These are phyloP conservation scores for Annona cherimola DNA, from an alignment of 164 flowering plant species.

Conservation along the genomic window DNA sequence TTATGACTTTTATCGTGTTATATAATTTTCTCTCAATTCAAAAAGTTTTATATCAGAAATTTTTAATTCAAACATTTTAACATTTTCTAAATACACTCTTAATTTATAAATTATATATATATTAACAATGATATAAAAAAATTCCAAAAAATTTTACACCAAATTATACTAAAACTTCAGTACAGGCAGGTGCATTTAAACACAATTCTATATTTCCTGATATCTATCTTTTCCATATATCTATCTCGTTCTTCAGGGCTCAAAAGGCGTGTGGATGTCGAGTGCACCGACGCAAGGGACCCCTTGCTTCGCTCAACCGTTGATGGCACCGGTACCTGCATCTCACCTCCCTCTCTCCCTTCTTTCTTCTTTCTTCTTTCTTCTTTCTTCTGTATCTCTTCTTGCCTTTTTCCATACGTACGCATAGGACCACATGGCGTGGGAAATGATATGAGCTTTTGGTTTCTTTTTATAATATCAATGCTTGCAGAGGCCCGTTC, in stretches of 20 bases:
- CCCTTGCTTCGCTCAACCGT: slow-evolving; percentile 53
- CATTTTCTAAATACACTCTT: no score
- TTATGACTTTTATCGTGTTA: no score
- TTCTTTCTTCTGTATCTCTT: not conserved
- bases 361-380: not conserved
- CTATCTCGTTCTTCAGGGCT: not conserved
- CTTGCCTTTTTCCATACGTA: not conserved
- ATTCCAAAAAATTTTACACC: no score
- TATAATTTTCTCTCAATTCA: no score
- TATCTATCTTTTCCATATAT: not conserved
- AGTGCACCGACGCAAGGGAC: slow-evolving; percentile 47
- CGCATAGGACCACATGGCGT: no score
- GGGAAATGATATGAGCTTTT: not conserved
- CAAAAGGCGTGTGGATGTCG: slow-evolving; percentile 29
- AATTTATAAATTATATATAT: no score
- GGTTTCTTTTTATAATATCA: no score
- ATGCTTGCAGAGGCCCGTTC: slow-evolving; percentile 53
- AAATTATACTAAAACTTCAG: no score
- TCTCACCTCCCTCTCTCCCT: not conserved
- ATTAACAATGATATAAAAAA: no score
- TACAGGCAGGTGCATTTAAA: no score
- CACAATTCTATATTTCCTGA: not conserved
- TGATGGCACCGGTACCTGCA: slow-evolving; percentile 35
- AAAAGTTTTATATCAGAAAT: no score
- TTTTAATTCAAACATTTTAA: no score